phyloP scores from a whole-genome alignment of 2,329 filamentous ascomycete species.

The Emergomyces orientalis region DNA sequence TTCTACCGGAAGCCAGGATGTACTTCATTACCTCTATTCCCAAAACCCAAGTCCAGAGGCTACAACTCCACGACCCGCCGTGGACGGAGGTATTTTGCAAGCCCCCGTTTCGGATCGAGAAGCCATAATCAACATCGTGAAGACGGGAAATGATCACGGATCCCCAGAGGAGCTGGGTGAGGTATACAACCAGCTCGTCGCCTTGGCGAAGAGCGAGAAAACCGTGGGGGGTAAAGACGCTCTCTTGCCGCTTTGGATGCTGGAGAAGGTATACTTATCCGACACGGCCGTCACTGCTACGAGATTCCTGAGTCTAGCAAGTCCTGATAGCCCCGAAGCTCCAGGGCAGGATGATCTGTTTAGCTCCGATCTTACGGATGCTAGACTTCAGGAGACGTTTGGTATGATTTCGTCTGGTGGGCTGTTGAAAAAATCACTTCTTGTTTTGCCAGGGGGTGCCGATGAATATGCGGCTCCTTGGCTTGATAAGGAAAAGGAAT shows the following conservation, averaged over 20 bases:
- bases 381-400: constrained; percentile 55
- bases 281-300: constrained; percentile 45
- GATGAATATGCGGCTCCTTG: constrained; percentile 39
- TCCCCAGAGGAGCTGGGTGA: constrained; percentile 14
- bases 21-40: constrained; percentile 52
- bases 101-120: constrained; percentile 72
- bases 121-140: constrained; percentile 32
- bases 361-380: constrained; percentile 61
- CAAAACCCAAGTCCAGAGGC: constrained; percentile 31
- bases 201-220: constrained; percentile 22
- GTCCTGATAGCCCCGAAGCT: constrained; percentile 42
- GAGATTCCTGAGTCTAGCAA: constrained; percentile 50
- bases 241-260: constrained; percentile 29
- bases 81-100: constrained; percentile 73
- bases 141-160: constrained; percentile 15
- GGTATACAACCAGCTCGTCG: constrained; percentile 28
- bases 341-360: constrained; percentile 79
- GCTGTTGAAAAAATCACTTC: constrained; percentile 30
- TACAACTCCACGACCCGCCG: constrained; percentile 33
- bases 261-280: constrained; percentile 25
- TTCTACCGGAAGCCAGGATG: constrained; percentile 60
- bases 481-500: constrained; percentile 37
- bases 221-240: constrained; percentile 20
- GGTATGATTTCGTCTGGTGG: constrained; percentile 37
- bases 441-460: constrained; percentile 39